Evolutionary conservation across 345 rosid genomes (phyloP).

Genomic region (Citrus australasica): DNA sequence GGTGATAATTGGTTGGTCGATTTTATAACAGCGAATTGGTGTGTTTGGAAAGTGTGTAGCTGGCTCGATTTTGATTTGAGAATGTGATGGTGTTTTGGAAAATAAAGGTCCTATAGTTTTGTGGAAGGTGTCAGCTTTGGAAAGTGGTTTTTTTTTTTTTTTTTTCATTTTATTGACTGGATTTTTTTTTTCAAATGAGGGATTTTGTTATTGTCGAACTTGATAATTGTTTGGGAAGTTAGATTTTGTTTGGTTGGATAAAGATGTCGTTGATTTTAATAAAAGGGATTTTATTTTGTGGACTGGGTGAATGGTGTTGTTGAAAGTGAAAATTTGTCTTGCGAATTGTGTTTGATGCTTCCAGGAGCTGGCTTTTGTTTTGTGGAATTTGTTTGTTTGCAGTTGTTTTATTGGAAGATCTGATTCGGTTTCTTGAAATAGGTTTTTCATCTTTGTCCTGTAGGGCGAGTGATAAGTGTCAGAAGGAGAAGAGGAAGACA

Average conservation of each 20-base stretch:
- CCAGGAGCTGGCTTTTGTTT: background rate
- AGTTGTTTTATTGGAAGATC: background rate
- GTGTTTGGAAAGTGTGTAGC: background rate
- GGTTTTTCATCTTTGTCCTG: slow-evolving; percentile 9
- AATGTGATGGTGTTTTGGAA: background rate
- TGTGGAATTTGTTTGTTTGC: background rate
- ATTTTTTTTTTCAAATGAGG: background rate
- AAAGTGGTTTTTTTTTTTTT: background rate
- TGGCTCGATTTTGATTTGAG: background rate
- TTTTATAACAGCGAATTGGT: background rate
- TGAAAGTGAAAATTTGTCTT: background rate
- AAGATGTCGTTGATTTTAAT: background rate
- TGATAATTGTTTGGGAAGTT: background rate
- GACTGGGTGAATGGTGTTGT: background rate
- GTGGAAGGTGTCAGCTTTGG: background rate
- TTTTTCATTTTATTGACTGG: background rate
- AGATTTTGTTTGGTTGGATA: background rate
- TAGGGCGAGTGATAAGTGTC: slow-evolving; percentile 75
- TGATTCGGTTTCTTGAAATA: background rate
- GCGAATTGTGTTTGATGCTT: slow-evolving; percentile 1
- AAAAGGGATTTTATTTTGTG: background rate
- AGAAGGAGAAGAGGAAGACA: slow-evolving; percentile 72
- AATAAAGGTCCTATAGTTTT: background rate
- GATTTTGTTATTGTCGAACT: background rate
- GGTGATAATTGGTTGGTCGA: background rate